Base-by-base conservation (phyloP, 2,329 filamentous ascomycete genomes). In the Dothidotthia symphoricarpi region DNA sequence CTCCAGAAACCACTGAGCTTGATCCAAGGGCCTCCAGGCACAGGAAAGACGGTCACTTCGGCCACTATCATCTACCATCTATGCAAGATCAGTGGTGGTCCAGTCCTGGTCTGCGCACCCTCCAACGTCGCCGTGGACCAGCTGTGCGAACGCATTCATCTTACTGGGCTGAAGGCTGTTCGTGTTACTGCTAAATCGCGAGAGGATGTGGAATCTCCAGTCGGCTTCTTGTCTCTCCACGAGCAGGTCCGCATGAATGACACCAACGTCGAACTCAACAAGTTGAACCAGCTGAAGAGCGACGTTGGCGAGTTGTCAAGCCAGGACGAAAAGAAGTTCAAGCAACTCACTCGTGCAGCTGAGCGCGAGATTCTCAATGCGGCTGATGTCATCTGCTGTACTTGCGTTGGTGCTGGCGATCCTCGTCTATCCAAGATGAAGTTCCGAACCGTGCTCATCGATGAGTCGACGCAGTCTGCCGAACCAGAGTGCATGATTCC, bases 401-500 rank as follows among this genome's bases (percentile, higher is more conserved):
- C 93, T 45, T 98, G 93, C 54, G 93, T 98, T 58, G 93, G 93
- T 69, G 93, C 93, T 25, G 93, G 93, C 43, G 93, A 98, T 64
- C 93, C 93, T 42, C 86, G 93, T 51, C 80, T 98, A 36, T 82
- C 90, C 33, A 97, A 97, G 73, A 88, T 96, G 78, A 96, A 96
- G 70, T 98, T 98, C 74, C 84, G 93, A 48, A 98, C 95, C 49
- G 93, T 98, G 14, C 76, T 98, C 27, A 97, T 98, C 52, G 93
- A 98, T 61, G 93, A 98, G 69, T 97, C 91, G 28, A 98, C 93
- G 1, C 93, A 98, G 63, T 96, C 93, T 12, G 93, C 93, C 3
- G 93, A 98, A 66, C 93, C 93, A 0, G 93, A 98, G 68, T 98
- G 93, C 68, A 95, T 98, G 88, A 98, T 98, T 56, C 93, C 93